A percentile compares a stretch with the other conserved stretches of the same genome.
Conservation (phyloP, 257 asterid genomes). For the Lycium ferocissimum region DNA sequence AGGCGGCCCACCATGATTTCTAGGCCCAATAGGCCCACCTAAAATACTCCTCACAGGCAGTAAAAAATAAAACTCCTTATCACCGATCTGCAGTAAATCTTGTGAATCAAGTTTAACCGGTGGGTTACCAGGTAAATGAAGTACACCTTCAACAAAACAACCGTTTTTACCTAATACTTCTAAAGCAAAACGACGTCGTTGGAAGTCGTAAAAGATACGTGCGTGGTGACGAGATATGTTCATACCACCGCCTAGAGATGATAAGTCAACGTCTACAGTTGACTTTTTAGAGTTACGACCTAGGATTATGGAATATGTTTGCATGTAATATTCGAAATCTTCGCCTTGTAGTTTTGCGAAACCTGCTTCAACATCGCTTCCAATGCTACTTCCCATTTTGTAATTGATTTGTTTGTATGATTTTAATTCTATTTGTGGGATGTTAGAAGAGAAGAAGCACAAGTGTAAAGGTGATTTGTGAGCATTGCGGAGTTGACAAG, state of each 20-base stretch:
- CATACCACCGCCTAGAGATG: slow-evolving; percentile 99
- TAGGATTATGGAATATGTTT: slow-evolving; percentile 88
- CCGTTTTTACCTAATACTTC: slow-evolving; percentile 97
- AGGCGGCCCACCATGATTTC: no score
- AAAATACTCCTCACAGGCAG: slow-evolving; percentile 86
- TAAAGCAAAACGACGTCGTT: slow-evolving; percentile 96
- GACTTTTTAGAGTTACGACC: slow-evolving; percentile 98
- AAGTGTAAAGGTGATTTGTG: not conserved
- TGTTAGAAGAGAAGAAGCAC: not conserved
- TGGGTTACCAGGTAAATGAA: slow-evolving; percentile 80
- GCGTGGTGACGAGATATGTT: slow-evolving; percentile 99
- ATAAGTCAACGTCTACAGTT: slow-evolving; percentile 91
- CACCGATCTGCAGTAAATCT: slow-evolving; percentile 92
- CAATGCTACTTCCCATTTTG: slow-evolving; percentile 69
- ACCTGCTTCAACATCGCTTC: slow-evolving; percentile 96
- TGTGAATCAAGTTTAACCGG: slow-evolving; percentile 96
- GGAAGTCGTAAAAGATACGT: slow-evolving; percentile 96
- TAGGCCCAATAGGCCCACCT: slow-evolving; percentile 81
- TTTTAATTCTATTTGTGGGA: not conserved
- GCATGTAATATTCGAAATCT: slow-evolving; percentile 98
- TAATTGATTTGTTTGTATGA: not conserved
- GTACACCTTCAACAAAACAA: slow-evolving; percentile 93
- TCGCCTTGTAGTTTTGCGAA: slow-evolving; percentile 98
- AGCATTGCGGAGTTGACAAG: not conserved
- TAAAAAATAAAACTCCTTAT: slow-evolving; percentile 86